Conservation (phyloP, 495 filamentous ascomycete genomes). For the Annulohypoxylon stygium region DNA sequence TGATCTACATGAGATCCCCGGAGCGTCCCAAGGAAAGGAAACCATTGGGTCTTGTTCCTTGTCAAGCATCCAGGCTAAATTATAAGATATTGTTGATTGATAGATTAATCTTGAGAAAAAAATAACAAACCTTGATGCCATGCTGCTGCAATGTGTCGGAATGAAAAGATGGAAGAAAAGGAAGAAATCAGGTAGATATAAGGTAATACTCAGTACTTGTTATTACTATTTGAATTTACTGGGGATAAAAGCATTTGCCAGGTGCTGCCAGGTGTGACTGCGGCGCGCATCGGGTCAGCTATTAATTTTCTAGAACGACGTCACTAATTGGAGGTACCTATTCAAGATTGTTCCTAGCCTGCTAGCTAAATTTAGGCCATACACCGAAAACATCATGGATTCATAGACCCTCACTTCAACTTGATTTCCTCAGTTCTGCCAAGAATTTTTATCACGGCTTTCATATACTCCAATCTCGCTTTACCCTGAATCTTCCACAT, state of each 20-base stretch:
- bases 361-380: too few relatives aligned
- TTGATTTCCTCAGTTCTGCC: not conserved
- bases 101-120: not conserved
- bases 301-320: not conserved
- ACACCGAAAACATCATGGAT: not conserved
- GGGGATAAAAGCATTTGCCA: conserved; percentile 37
- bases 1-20: conserved; percentile 31
- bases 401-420: not conserved
- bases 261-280: conserved; percentile 41
- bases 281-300: conserved; percentile 9
- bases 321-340: not conserved
- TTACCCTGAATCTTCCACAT: too few relatives aligned
- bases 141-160: conserved; percentile 16
- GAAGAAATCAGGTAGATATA: conserved; percentile 6
- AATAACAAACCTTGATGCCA: conserved; percentile 48
- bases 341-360: too few relatives aligned
- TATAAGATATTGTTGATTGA: not conserved
- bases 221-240: too few relatives aligned
- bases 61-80: conserved; percentile 1
- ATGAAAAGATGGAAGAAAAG: not conserved
- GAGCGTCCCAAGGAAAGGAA: conserved; percentile 19
- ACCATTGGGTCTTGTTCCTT: conserved; percentile 8
- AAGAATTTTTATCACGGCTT: not conserved
- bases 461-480: not conserved
- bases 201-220: too few relatives aligned